A percentile compares a stretch with the other conserved stretches of the same genome.
These are phyloP conservation scores for Dissophora ornata DNA, from an alignment of 192 early-diverging fungal genomes.

Conservation along the genomic window DNA sequence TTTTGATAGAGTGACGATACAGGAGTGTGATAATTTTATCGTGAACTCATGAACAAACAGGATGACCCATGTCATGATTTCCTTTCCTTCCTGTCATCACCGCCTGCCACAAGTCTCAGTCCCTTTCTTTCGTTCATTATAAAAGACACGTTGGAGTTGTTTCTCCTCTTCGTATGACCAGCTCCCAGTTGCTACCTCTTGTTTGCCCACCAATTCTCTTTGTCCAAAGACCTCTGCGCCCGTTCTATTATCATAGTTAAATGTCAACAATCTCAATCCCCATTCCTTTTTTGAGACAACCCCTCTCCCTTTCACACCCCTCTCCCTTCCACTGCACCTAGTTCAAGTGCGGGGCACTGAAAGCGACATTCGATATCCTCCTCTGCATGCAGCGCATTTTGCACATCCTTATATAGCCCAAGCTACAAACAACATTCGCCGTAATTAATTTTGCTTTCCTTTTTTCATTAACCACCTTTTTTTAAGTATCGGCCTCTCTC, in stretches of 20 bases:
- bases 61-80: conserved; percentile 1
- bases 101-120: too few species aligned
- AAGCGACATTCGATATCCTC: conserved; percentile 9
- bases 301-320: background rate
- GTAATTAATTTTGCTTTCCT: background rate
- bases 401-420: conserved; percentile 13
- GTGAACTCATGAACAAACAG: background rate
- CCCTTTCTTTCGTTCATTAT: too few species aligned
- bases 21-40: background rate
- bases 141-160: too few species aligned
- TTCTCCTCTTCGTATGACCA: too few species aligned
- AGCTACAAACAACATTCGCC: conserved; percentile 2
- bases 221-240: too few species aligned
- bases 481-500: background rate
- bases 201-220: too few species aligned
- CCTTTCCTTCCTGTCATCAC: too few species aligned
- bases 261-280: background rate
- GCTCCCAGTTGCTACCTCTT: too few species aligned
- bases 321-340: background rate
- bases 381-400: conserved; percentile 5
- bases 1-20: background rate
- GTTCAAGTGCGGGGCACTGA: background rate
- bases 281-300: background rate
- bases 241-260: background rate
- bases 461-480: background rate